Evolutionary conservation across 805 yeast genomes (phyloP).

Genomic region (Groenewaldozyma salmanticensis): DNA sequence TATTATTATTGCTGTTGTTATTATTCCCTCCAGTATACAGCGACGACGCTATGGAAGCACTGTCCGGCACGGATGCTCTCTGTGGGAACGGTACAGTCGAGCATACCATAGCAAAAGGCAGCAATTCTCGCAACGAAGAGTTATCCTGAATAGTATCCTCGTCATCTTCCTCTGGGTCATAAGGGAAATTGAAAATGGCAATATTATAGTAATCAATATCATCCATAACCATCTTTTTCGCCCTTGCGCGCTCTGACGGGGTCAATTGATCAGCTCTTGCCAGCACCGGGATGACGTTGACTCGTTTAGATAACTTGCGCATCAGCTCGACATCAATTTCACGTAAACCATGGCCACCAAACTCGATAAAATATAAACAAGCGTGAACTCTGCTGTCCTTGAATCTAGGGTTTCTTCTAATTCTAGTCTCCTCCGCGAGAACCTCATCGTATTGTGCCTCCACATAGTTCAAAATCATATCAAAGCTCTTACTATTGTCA

Average conservation of each 20-base stretch:
- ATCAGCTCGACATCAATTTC: constrained; percentile 69
- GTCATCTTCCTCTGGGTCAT: constrained; percentile 49
- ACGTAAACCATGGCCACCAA: constrained; percentile 45
- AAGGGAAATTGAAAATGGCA: constrained; percentile 64
- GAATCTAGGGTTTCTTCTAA: constrained; percentile 61
- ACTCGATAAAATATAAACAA: constrained; percentile 65
- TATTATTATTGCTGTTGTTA: too few relatives aligned
- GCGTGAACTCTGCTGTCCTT: constrained; percentile 69
- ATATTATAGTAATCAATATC: constrained; percentile 52
- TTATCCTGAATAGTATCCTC: constrained; percentile 26
- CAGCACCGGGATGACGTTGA: constrained; percentile 76
- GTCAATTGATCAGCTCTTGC: constrained; percentile 76
- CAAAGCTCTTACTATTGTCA: constrained; percentile 45
- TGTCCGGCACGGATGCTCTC: constrained; percentile 1
- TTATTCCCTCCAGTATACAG: too few relatives aligned
- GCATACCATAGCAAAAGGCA: constrained; percentile 58
- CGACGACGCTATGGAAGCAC: too few relatives aligned
- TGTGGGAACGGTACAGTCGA: constrained; percentile 27
- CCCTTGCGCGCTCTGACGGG: constrained; percentile 43
- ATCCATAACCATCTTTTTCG: constrained; percentile 44
- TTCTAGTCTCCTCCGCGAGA: constrained; percentile 64
- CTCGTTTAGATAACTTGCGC: constrained; percentile 57
- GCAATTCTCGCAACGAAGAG: constrained; percentile 31
- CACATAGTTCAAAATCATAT: constrained; percentile 47
- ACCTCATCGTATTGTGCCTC: constrained; percentile 65